Evolutionary conservation across 2,329 filamentous ascomycete genomes (phyloP).

Genomic region (Penicillium fuscoglaucum): DNA sequence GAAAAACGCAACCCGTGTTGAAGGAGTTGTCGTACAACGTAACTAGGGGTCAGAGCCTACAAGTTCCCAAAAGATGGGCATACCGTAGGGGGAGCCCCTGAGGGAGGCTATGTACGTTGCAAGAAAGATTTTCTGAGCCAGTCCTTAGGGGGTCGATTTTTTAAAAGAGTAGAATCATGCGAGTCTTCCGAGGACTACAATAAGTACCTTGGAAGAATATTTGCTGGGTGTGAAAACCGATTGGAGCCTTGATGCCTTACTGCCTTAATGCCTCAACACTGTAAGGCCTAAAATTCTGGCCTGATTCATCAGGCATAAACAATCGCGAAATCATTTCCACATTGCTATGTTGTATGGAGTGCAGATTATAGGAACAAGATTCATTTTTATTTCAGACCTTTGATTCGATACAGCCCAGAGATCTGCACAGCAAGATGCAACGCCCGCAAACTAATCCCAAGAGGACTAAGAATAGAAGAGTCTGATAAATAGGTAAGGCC

Average conservation of each 20-base stretch:
- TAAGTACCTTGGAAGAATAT: not conserved
- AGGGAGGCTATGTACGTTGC: not conserved
- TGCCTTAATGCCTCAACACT: not conserved
- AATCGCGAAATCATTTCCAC: no score
- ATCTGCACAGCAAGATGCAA: no score
- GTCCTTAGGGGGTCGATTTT: not conserved
- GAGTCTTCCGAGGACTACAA: not conserved
- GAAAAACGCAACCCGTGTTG: not conserved
- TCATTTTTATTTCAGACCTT: no score
- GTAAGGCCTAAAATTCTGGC: fast-evolving
- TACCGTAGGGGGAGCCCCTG: slow-evolving; percentile 1
- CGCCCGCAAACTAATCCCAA: not conserved
- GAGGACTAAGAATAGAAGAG: not conserved
- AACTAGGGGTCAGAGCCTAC: not conserved
- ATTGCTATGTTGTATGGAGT: no score
- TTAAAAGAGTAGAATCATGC: not conserved
- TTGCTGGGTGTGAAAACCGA: not conserved
- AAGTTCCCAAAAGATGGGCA: not conserved
- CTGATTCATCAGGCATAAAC: no score
- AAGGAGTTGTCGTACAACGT: not conserved
- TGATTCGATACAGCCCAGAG: no score
- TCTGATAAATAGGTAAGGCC: not conserved
- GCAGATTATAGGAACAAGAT: no score
- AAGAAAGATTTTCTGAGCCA: not conserved
- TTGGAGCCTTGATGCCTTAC: not conserved